A percentile compares a stretch with the other conserved stretches of the same genome.
Conservation (phyloP, 352 stramenopile genomes). For the Globisporangium acanthophoron region DNA sequence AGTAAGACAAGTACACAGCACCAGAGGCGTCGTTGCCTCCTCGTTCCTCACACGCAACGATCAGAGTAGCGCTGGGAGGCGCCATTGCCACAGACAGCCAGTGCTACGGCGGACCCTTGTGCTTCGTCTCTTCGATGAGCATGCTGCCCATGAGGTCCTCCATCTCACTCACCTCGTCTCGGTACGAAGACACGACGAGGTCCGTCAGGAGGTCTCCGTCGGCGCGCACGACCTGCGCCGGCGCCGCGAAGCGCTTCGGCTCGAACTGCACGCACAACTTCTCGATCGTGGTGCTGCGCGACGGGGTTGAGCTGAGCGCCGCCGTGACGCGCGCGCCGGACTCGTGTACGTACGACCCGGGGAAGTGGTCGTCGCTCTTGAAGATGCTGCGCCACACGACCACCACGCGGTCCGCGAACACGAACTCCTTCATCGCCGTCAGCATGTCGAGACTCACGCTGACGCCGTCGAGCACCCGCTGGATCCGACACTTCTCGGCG, state of each 20-base stretch:
- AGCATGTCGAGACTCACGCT: constrained; percentile 4
- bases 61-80: neutral
- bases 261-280: neutral
- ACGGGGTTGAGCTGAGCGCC: neutral
- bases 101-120: neutral
- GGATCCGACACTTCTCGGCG: constrained; percentile 5
- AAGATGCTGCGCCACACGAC: constrained; percentile 10
- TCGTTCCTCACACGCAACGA: no score
- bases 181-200: neutral
- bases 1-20: no score
- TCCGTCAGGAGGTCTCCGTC: neutral
- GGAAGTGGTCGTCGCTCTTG: constrained; percentile 7
- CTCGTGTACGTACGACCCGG: constrained; percentile 6
- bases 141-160: constrained; percentile 1
- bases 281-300: neutral
- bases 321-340: neutral
- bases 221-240: neutral
- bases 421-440: constrained; percentile 1
- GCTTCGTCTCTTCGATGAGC: neutral
- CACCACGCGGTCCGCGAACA: neutral
- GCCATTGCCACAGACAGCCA: no score
- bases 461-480: neutral
- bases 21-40: no score
- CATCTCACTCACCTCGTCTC: neutral
- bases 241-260: neutral